Evolutionary conservation across 2,329 filamentous ascomycete species (phyloP), one percentile per base, ranked within the genome.

Genomic region (Malbranchea cinnamomea): DNA sequence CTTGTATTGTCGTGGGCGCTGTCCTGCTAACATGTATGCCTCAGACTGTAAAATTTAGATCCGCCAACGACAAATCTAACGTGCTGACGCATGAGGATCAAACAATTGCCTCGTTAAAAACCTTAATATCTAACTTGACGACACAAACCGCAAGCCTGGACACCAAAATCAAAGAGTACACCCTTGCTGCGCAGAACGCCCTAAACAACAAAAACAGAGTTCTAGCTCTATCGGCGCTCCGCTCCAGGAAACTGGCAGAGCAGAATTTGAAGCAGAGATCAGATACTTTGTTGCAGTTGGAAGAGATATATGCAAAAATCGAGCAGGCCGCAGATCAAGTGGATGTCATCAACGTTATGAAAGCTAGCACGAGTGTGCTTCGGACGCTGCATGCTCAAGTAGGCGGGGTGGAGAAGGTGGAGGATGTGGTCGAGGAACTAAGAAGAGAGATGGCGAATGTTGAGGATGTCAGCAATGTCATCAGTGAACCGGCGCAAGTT

Each of bases 321-420:
- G 77, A 93, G 49, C 75, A 87, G 52, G 89, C 89, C 0, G 68
- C 74, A 0, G 80, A 85, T 52, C 81, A 94, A 39, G 73, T 91
- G 6, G 78, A 83, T 43, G 68, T 94, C 9, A 73, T 95, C 6
- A 68, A 70, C 36, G 76, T 84, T 4, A 85, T 98, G 76, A 72
- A 83, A 46, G 68, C 74, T 10, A 83, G 81, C 38, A 71, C 78
- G 0, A 67, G 66, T 19, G 82, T 80, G 1, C 65, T 98, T 19
- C 68, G 69, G 40, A 64, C 61, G 15, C 63, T 98, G 17, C 84
- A 93, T 48, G 65, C 68, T 26, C 71, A 82, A 48, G 68, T 84
- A 13, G 89, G 89, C 26, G 80, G 82, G 1, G 67, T 69, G 0
- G 78, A 82, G 38, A 67, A 66, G 26, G 82, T 91, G 0, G 79